Conservation (phyloP, 78 protist species). For the Planoprotostelium fungivorum region DNA sequence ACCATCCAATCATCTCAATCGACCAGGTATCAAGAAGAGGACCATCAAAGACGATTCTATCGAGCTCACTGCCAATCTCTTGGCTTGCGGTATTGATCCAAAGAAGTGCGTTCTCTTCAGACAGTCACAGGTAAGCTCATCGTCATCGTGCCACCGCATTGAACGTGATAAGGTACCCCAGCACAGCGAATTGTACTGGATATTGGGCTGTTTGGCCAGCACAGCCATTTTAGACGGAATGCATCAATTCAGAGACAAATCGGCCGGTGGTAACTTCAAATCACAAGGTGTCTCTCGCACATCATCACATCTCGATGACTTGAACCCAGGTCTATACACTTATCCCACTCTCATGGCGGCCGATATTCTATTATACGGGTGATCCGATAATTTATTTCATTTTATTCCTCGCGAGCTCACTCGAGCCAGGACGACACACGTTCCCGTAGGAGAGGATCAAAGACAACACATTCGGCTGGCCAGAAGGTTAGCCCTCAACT, state of each 20-base stretch:
- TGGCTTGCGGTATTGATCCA: slow-evolving; percentile 68
- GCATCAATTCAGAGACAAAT: slow-evolving; percentile 4
- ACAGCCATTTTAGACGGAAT: neutral
- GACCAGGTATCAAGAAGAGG: neutral
- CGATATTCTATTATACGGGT: slow-evolving; percentile 72
- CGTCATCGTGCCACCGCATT: slow-evolving; percentile 42
- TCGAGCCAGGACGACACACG: slow-evolving; percentile 57
- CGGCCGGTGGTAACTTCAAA: neutral
- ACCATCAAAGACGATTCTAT: slow-evolving; percentile 3
- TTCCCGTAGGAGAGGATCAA: slow-evolving; percentile 90
- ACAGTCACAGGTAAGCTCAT: slow-evolving; percentile 62
- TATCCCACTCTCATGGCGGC: slow-evolving; percentile 87
- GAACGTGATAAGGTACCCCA: slow-evolving; percentile 63
- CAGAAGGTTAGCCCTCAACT: slow-evolving; percentile 52
- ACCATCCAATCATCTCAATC: neutral
- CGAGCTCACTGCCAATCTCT: slow-evolving; percentile 20
- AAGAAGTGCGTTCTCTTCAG: slow-evolving; percentile 31
- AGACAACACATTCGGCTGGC: slow-evolving; percentile 78
- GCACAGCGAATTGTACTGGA: neutral
- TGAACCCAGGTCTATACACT: slow-evolving; percentile 58
- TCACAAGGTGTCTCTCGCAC: slow-evolving; percentile 1
- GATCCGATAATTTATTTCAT: too few species aligned
- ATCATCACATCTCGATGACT: neutral
- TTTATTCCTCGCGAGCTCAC: neutral
- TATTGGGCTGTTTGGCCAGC: neutral